These are phyloP conservation scores for Tuber calosporum DNA, from an alignment of 495 filamentous ascomycete genomes.

Conservation along the genomic window DNA sequence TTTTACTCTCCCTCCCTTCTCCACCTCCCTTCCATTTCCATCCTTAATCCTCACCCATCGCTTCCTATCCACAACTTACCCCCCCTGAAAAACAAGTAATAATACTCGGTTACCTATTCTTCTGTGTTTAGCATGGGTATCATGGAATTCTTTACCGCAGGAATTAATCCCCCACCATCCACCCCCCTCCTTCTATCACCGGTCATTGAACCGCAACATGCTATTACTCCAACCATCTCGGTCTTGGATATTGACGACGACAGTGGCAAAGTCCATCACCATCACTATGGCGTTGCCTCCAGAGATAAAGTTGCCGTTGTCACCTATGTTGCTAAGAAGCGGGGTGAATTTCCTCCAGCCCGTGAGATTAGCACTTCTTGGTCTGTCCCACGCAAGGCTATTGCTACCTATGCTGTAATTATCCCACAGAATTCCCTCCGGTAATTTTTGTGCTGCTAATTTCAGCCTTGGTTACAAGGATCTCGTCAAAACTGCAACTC, in stretches of 20 bases:
- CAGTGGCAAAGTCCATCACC: not conserved
- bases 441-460: not conserved
- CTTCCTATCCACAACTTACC: not conserved
- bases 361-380: not conserved
- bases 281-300: not conserved
- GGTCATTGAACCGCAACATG: not conserved
- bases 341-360: not conserved
- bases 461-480: not conserved
- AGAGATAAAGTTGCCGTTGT: not conserved
- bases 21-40: not conserved
- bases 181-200: not conserved
- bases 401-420: not conserved
- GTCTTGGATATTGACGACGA: not conserved
- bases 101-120: not conserved
- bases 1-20: not conserved
- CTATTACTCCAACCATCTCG: not conserved
- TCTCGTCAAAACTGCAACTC: not conserved
- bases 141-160: constrained; percentile 2
- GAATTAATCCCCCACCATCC: not conserved
- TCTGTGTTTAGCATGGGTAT: not conserved
- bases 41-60: not conserved
- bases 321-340: not conserved
- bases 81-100: not conserved
- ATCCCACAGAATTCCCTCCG: not conserved
- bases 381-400: not conserved